Percentiles rank a stretch among this genome's conserved stretches.
Evolutionary conservation across 345 rosid species (phyloP).

Genomic region (Boechera stricta): DNA sequence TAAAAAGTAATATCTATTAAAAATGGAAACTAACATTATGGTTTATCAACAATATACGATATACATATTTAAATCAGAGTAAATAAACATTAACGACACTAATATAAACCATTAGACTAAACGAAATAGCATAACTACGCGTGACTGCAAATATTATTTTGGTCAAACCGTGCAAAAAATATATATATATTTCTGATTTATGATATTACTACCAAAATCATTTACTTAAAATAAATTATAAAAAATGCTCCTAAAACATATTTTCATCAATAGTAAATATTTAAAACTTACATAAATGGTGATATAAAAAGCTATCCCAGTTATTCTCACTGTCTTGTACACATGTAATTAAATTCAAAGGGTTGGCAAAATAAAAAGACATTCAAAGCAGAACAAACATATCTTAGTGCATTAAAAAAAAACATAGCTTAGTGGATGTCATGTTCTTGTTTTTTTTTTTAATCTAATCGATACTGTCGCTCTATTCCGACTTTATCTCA

Average conservation of each 20-base stretch:
- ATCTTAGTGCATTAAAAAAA: neutral
- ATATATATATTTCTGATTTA: no score
- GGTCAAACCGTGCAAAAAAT: no score
- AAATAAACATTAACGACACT: no score
- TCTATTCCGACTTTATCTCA: conserved; percentile 25
- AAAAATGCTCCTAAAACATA: neutral
- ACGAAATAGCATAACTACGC: no score
- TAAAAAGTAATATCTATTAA: no score
- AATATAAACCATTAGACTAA: no score
- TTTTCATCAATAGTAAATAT: no score
- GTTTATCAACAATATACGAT: no score
- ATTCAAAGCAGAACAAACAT: neutral
- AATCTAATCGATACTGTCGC: conserved; percentile 10
- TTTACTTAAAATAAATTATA: neutral
- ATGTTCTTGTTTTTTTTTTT: conserved; percentile 25
- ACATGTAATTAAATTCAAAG: neutral
- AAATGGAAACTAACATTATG: no score
- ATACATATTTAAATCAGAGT: no score
- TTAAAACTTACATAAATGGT: no score
- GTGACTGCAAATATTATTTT: no score
- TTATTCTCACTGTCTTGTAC: neutral
- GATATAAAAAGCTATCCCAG: neutral
- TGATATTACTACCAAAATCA: neutral
- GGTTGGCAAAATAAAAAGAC: neutral
- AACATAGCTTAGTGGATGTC: conserved; percentile 34